phyloP scores from a whole-genome alignment of 192 early-diverging fungal species.

The Ambispora gerdemannii region DNA sequence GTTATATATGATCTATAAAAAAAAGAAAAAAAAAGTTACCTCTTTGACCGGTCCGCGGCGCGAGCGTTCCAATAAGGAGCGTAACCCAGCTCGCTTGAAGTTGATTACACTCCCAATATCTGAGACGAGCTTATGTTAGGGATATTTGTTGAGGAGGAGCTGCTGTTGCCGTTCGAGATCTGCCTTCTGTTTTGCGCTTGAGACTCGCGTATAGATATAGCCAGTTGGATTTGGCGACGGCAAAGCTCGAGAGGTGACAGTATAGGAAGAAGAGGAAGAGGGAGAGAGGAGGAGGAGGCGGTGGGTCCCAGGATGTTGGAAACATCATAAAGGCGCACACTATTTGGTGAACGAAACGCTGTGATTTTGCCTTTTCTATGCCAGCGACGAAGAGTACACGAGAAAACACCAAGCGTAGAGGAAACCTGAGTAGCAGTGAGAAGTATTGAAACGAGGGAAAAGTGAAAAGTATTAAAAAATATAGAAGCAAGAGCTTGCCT shows the following conservation, averaged over 20 bases:
- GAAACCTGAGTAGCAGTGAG: conserved; percentile 10
- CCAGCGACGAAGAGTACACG: conserved; percentile 13
- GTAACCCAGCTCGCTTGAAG: conserved; percentile 20
- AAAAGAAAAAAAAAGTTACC: background rate
- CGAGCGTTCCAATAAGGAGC: conserved; percentile 14
- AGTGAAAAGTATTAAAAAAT: no score
- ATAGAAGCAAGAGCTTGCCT: background rate
- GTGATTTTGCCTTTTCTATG: conserved; percentile 6
- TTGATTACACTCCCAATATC: conserved; percentile 19
- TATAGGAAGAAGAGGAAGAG: background rate
- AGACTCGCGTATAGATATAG: background rate
- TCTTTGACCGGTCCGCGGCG: conserved; percentile 1
- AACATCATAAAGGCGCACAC: conserved; percentile 1
- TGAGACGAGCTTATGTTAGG: conserved; percentile 11
- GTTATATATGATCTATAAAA: background rate
- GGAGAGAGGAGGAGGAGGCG: background rate
- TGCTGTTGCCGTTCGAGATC: background rate
- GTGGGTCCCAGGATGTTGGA: background rate
- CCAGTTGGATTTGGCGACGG: background rate
- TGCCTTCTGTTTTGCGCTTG: conserved; percentile 12
- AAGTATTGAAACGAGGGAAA: background rate
- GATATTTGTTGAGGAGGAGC: background rate
- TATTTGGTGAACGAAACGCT: conserved; percentile 3
- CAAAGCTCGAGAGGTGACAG: no score
- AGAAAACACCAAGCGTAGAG: conserved; percentile 5